phyloP scores from a whole-genome alignment of 2,329 filamentous ascomycete species.

The Penicillium aurantiogriseum region DNA sequence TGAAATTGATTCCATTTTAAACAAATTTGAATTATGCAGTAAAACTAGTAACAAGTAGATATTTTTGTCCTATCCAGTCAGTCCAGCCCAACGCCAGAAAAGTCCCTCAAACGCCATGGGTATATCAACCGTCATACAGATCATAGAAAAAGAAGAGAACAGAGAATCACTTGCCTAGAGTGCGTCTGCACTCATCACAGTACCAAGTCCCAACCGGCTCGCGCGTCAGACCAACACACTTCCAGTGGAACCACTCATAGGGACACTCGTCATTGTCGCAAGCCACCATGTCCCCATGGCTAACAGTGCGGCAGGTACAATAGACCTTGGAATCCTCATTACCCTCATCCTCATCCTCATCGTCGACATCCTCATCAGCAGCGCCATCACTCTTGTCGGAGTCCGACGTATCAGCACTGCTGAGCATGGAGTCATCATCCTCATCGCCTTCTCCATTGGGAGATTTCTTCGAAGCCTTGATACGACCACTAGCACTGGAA shows the following conservation, averaged over 20 bases:
- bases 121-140: constrained; percentile 20
- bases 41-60: background rate
- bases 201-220: constrained; percentile 60
- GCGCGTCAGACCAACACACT: constrained; percentile 60
- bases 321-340: constrained; percentile 62
- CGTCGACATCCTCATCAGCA: constrained; percentile 45
- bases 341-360: constrained; percentile 50
- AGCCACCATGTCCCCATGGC: constrained; percentile 66
- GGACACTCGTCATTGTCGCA: constrained; percentile 65
- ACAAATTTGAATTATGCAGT: background rate
- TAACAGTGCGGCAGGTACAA: constrained; percentile 64
- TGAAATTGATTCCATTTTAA: constrained; percentile 6
- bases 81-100: background rate
- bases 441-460: constrained; percentile 42
- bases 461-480: constrained; percentile 44
- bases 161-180: constrained; percentile 34
- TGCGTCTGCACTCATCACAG: constrained; percentile 52
- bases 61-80: background rate
- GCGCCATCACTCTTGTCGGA: constrained; percentile 42
- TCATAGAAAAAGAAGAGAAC: constrained; percentile 1
- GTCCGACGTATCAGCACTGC: constrained; percentile 50
- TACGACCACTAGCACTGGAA: constrained; percentile 40
- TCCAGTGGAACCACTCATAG: constrained; percentile 67
- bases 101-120: constrained; percentile 17
- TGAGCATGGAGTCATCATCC: constrained; percentile 55